Evolutionary conservation across 2,329 filamentous ascomycete genomes (phyloP), one percentile per base, ranked within the genome.

Genomic region (Fusarium sp.): DNA sequence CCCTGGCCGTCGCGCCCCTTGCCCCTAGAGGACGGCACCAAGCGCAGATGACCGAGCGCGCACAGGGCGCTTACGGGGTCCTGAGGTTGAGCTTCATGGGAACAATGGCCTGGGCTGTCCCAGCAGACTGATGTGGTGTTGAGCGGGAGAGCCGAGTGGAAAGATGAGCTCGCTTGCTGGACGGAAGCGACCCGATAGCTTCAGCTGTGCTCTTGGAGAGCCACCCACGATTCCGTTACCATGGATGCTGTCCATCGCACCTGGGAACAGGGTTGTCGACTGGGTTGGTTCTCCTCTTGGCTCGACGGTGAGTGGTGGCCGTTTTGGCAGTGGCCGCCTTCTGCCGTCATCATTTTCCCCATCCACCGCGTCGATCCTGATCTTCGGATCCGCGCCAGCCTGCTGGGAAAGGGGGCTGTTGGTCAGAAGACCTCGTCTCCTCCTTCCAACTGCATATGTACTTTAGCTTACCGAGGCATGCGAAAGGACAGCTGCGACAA

Each of bases 11-110:
- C 60, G 68, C 61, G 63, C 68, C 71, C 66, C 64, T 71, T 52
- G 65, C 64, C 69, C 66, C 71, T 74, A 75, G 72, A 58, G 72
- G 69, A 68, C 73, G 72, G 77, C 76, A 70, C 77, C 77, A 76
- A 76, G 77, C 74, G 77, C 77, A 79, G 71, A 79, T 79, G 77
- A 79, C 77, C 77, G 77, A 79, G 72, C 71, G 74, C 76, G 77
- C 77, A 79, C 77, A 76, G 77, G 70, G 69, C 77, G 74, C 70
- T 60, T 56, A 65, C 56, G 50, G 74, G 76, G 66, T 69, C 72
- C 70, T 67, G 68, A 56, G 35, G 43, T 63, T 69, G 70, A 57
- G 45, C 57, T 65, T 57, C 47, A 43, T 61, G 56, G 32, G 30
- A 66, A 58, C 43, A n/a, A 61, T 47, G 66, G 57, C 64, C 56